phyloP scores from a whole-genome alignment of 2,329 filamentous ascomycete genomes.

The Diaporthe capsici region DNA sequence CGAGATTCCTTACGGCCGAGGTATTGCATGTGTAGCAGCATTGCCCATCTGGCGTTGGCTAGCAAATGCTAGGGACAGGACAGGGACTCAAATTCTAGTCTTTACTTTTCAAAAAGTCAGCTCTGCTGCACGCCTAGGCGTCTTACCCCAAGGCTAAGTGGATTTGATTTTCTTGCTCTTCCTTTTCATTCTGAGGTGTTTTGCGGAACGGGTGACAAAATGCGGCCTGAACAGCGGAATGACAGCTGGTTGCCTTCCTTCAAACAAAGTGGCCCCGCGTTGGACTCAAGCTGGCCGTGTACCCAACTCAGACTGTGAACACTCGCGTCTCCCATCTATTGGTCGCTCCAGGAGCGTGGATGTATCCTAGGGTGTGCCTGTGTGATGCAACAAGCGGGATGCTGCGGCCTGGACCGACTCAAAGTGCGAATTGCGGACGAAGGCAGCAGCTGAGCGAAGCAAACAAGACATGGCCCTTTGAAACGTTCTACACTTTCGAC shows the following conservation, averaged over 20 bases:
- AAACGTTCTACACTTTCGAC: neutral
- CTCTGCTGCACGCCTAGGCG: neutral
- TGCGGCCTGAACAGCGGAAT: neutral
- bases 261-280: neutral
- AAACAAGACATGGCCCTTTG: neutral
- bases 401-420: neutral
- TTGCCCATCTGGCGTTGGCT: constrained; percentile 40
- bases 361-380: neutral
- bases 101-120: neutral
- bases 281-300: neutral
- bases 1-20: constrained; percentile 29
- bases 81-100: constrained; percentile 16
- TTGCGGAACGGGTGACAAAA: neutral
- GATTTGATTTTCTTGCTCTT: neutral
- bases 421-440: neutral
- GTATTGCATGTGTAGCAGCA: constrained; percentile 37
- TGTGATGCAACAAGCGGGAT: neutral
- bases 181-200: neutral
- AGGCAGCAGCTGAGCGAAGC: neutral
- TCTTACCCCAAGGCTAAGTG: neutral
- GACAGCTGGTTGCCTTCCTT: too few relatives aligned
- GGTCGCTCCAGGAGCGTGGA: neutral
- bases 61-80: constrained; percentile 8
- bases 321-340: neutral
- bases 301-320: neutral